Conservation (phyloP, 768 basidiomycete species). For the Hydnum rufescens region DNA sequence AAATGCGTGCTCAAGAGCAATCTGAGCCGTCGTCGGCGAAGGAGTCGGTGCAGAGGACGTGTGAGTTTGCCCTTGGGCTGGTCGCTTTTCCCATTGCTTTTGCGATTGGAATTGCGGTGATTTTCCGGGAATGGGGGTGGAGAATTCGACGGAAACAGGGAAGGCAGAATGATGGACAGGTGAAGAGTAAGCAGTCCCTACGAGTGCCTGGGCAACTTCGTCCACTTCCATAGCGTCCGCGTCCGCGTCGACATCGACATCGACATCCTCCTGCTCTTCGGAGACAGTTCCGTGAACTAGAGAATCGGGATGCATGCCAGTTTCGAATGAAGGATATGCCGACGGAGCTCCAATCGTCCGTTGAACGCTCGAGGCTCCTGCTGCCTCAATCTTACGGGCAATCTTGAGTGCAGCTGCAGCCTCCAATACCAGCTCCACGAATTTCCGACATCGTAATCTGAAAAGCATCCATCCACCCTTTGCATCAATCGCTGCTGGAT, state of each 20-base stretch:
- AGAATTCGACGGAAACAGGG: background rate
- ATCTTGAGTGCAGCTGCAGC: slow-evolving; percentile 29
- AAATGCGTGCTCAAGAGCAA: slow-evolving; percentile 44
- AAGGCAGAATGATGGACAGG: background rate
- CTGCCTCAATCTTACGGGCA: slow-evolving; percentile 26
- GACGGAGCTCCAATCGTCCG: too few species aligned
- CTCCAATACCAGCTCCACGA: slow-evolving; percentile 61
- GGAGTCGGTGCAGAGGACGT: background rate
- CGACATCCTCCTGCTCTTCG: slow-evolving; percentile 10
- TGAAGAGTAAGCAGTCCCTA: background rate
- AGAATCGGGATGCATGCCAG: too few species aligned
- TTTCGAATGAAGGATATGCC: too few species aligned
- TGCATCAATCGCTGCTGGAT: slow-evolving; percentile 43
- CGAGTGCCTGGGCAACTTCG: background rate
- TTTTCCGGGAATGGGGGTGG: background rate
- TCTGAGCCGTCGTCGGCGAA: slow-evolving; percentile 22
- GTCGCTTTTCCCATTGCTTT: background rate
- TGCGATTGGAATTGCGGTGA: background rate
- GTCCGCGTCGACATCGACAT: slow-evolving; percentile 12
- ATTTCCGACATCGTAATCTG: slow-evolving; percentile 66
- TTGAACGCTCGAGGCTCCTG: too few species aligned
- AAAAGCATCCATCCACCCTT: slow-evolving; percentile 57
- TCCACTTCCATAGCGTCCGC: slow-evolving; percentile 3
- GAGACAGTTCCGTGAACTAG: too few species aligned
- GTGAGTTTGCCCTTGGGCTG: background rate